These are phyloP conservation scores for Fraxinus ornus DNA, from an alignment of 305 asterid species.

Conservation along the genomic window DNA sequence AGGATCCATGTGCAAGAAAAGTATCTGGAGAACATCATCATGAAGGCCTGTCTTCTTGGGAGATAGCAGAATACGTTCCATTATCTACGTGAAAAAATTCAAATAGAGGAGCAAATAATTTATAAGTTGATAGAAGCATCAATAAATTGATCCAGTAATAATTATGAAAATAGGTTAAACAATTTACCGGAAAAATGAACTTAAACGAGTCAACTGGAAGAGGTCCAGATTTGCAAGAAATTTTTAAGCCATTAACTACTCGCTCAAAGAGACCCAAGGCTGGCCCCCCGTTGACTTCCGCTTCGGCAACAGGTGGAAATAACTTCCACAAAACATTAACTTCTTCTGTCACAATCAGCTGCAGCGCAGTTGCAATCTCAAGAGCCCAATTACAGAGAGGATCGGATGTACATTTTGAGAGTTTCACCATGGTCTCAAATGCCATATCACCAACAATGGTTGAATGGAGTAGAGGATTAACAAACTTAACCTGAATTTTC, in stretches of 20 bases:
- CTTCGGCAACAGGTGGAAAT: slow-evolving; percentile 69
- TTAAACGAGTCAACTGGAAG: slow-evolving; percentile 96
- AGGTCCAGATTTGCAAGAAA: slow-evolving; percentile 90
- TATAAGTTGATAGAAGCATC: slow-evolving; percentile 6
- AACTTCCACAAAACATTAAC: slow-evolving; percentile 57
- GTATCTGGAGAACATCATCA: slow-evolving; percentile 81
- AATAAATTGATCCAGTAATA: slow-evolving; percentile 9
- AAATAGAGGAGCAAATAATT: slow-evolving; percentile 17
- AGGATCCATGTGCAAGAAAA: slow-evolving; percentile 94
- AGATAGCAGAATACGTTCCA: slow-evolving; percentile 81
- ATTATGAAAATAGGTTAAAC: not conserved
- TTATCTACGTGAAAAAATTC: slow-evolving; percentile 49
- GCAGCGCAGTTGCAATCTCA: slow-evolving; percentile 93
- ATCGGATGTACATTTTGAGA: slow-evolving; percentile 76
- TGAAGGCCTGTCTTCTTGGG: slow-evolving; percentile 93
- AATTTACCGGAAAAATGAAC: slow-evolving; percentile 86
- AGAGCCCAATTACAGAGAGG: slow-evolving; percentile 97
- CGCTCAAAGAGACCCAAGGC: slow-evolving; percentile 81
- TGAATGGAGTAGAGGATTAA: slow-evolving; percentile 73
- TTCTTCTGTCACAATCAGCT: slow-evolving; percentile 67
- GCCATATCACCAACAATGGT: slow-evolving; percentile 89
- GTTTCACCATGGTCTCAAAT: slow-evolving; percentile 81
- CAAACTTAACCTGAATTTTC: slow-evolving; percentile 63
- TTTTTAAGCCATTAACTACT: slow-evolving; percentile 68
- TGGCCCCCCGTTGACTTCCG: slow-evolving; percentile 52